Percentiles rank a stretch among this genome's conserved stretches.
phyloP scores from a whole-genome alignment of 768 basidiomycete species.

The Xerocomellus dryophilus region DNA sequence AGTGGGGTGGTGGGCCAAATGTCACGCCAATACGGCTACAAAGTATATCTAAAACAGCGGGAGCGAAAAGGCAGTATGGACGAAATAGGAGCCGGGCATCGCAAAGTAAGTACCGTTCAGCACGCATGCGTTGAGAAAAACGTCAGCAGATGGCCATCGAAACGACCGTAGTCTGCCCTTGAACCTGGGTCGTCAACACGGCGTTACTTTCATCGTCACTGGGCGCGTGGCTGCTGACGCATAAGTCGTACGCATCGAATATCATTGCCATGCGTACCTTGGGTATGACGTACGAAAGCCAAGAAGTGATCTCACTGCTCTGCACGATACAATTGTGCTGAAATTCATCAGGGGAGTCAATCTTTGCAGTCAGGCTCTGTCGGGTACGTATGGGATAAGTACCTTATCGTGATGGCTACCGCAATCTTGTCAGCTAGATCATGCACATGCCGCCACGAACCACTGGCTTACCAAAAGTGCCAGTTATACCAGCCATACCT shows the following conservation, averaged over 20 bases:
- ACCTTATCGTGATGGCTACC: constrained; percentile 15
- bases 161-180: neutral
- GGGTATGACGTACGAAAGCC: neutral
- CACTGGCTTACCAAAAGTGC: constrained; percentile 1
- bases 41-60: neutral
- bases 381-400: neutral
- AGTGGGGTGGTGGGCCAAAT: too few relatives aligned
- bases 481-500: constrained; percentile 6
- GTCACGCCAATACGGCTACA: too few relatives aligned
- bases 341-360: neutral
- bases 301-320: constrained; percentile 17
- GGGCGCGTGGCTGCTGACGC: neutral
- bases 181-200: constrained; percentile 8
- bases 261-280: neutral
- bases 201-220: neutral
- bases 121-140: neutral
- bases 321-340: constrained; percentile 16
- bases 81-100: neutral
- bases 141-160: neutral
- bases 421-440: neutral
- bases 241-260: neutral
- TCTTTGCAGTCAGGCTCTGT: neutral
- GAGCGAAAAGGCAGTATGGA: neutral
- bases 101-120: neutral
- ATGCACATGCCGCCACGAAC: neutral